These are phyloP conservation scores for Drosera capensis DNA, from an alignment of 148 eudicot species.

Conservation along the genomic window DNA sequence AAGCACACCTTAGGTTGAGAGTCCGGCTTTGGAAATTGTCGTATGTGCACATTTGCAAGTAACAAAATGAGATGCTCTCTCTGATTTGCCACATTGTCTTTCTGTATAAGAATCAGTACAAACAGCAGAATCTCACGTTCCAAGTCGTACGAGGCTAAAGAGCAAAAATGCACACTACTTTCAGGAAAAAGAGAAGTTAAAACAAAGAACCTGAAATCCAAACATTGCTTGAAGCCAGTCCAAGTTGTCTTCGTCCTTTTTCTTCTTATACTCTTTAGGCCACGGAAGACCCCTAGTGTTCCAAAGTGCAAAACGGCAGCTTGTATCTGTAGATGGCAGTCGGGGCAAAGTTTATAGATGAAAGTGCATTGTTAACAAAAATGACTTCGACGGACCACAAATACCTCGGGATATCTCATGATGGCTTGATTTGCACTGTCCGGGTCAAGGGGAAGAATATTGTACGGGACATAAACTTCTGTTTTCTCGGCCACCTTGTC, in stretches of 20 bases:
- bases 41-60: conserved; percentile 96
- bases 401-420: conserved; percentile 99
- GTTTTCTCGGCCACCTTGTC: conserved; percentile 96
- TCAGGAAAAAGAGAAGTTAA: no score
- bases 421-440: conserved; percentile 98
- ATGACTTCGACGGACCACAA: no score
- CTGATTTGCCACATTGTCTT: conserved; percentile 93
- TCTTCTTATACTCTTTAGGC: conserved; percentile 94
- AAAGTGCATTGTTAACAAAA: no score
- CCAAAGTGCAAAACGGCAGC: conserved; percentile 88
- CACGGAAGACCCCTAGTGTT: conserved; percentile 98
- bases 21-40: conserved; percentile 94
- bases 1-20: conserved; percentile 81
- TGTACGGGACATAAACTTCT: conserved; percentile 74
- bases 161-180: no score
- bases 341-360: no score
- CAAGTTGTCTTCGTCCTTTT: conserved; percentile 83
- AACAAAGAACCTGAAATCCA: conserved; percentile 72
- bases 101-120: conserved; percentile 31
- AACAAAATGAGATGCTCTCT: conserved; percentile 93
- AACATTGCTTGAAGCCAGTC: conserved; percentile 99
- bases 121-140: no score
- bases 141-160: no score
- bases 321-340: conserved; percentile 75
- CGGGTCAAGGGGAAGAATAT: conserved; percentile 96